Evolutionary conservation across 2,329 filamentous ascomycete species (phyloP), one percentile per base, ranked within the genome.

Genomic region (Hypocrella siamensis): DNA sequence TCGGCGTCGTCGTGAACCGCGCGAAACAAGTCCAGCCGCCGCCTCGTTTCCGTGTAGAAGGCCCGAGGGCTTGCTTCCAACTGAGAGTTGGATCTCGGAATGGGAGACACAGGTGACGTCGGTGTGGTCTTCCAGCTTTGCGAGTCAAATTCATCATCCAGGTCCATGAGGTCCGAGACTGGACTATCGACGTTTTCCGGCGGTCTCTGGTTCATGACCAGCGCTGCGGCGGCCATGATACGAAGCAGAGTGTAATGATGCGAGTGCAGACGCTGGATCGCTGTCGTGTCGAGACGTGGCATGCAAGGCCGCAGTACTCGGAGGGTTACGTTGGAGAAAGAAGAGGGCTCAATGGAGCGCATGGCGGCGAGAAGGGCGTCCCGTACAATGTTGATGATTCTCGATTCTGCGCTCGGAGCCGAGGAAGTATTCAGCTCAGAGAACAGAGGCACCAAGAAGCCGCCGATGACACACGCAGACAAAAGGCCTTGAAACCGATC

Each of bases 111-210:
- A 19, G 53, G 56, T 19, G 57, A 48, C 2, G 46, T 37, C 12
- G 51, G 47, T 30, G 57, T 61, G 17, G 48, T 54, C 17, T 60
- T 60, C 38, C 65, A 74, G 32, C 58, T 58, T 40, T 78, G 71
- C 0, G 72, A 73, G 26, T 71, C 67, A 33, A 78, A 74, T 2
- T 69, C 67, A 10, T 69, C 63, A 42, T 84, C 79, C 5, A 84
- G 45, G 34, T 82, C 75, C 73, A 81, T 78, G 5, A 62, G 46
- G 40, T 77, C 71, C 3, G 56, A 40, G 8, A 61, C 53, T 4
- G 58, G 28, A 43, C 47, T 28, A 56, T 42, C 19, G 42, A 42
- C 16, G 37, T 41, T 3, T 50, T 31, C 42, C 11, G 37, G 19
- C 4, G 39, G 36, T 26, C 37, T 41, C 9, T 40, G 33, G 15